Evolutionary conservation across 371 early-diverging fungal genomes (phyloP).

Genomic region (Mortierella polycephala): DNA sequence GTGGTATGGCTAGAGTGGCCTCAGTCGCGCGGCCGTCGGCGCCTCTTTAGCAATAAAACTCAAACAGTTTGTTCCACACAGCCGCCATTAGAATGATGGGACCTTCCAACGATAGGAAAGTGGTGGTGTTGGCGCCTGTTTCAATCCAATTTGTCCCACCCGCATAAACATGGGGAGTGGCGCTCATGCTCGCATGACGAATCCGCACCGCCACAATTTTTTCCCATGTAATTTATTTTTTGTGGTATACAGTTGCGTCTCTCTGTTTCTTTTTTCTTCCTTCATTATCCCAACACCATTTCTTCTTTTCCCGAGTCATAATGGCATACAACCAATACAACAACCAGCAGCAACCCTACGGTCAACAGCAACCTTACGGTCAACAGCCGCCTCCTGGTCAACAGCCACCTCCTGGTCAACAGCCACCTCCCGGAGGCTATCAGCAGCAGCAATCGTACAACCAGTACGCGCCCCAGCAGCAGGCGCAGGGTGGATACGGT

Average conservation of each 20-base stretch:
- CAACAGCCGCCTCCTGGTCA: slow-evolving; percentile 33
- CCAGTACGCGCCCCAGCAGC: slow-evolving; percentile 24
- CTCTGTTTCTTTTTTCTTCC: background rate
- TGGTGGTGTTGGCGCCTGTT: too few species aligned
- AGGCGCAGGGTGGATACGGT: slow-evolving; percentile 14
- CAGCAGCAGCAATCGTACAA: slow-evolving; percentile 22
- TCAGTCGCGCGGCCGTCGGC: too few species aligned
- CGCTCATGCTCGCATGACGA: too few species aligned
- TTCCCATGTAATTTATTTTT: too few species aligned
- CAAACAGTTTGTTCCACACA: background rate
- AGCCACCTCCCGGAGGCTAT: slow-evolving; percentile 14
- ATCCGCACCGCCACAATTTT: too few species aligned
- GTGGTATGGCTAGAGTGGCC: slow-evolving; percentile 57
- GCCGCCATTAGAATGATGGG: background rate
- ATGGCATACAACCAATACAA: slow-evolving; percentile 51
- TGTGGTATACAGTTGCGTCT: background rate
- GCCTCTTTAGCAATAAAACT: too few species aligned
- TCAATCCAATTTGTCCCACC: too few species aligned
- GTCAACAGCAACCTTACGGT: slow-evolving; percentile 24
- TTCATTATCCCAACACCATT: background rate
- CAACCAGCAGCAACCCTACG: slow-evolving; percentile 37
- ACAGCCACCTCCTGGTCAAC: slow-evolving; percentile 36
- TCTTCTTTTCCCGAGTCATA: background rate
- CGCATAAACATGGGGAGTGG: too few species aligned
- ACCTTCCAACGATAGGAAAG: too few species aligned